phyloP scores from a whole-genome alignment of 2,329 filamentous ascomycete genomes.

The Corinectria fuckeliana region DNA sequence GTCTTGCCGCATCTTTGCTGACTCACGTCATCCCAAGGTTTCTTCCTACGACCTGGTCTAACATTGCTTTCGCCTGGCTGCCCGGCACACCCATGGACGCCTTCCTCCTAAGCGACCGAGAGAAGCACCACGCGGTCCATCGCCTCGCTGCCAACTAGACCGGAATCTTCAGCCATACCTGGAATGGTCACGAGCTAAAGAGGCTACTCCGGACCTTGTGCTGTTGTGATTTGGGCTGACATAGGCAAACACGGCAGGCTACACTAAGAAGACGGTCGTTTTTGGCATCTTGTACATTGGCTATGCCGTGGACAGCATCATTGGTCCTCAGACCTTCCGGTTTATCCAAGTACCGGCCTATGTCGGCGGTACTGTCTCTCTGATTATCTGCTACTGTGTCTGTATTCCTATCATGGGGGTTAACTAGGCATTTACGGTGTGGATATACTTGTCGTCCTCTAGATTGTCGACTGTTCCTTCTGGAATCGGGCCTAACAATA shows the following conservation, averaged over 20 bases:
- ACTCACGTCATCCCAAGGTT: not conserved
- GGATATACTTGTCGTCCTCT: not conserved
- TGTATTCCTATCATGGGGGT: constrained; percentile 8
- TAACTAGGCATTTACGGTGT: constrained; percentile 2
- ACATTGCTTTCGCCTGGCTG: constrained; percentile 13
- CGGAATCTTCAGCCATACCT: constrained; percentile 47
- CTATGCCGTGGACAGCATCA: constrained; percentile 47
- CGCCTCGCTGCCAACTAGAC: constrained; percentile 26
- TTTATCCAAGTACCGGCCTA: constrained; percentile 44
- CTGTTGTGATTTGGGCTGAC: constrained; percentile 17
- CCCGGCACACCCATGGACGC: constrained; percentile 23
- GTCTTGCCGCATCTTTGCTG: not conserved
- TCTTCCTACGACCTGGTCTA: constrained; percentile 15
- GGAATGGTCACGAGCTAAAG: constrained; percentile 55
- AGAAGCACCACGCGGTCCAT: constrained; percentile 10
- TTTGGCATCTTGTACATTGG: constrained; percentile 55
- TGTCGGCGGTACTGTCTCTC: constrained; percentile 18
- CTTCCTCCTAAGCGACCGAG: constrained; percentile 9
- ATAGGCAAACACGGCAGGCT: constrained; percentile 42
- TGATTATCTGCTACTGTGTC: constrained; percentile 22
- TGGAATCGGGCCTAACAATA: not conserved
- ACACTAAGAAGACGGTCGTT: constrained; percentile 48
- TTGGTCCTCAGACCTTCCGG: constrained; percentile 48
- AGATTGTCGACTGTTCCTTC: not conserved
- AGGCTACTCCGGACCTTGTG: constrained; percentile 45